These are phyloP conservation scores for Pyricularia sp. DNA, from an alignment of 2,329 filamentous ascomycete genomes.

Conservation along the genomic window DNA sequence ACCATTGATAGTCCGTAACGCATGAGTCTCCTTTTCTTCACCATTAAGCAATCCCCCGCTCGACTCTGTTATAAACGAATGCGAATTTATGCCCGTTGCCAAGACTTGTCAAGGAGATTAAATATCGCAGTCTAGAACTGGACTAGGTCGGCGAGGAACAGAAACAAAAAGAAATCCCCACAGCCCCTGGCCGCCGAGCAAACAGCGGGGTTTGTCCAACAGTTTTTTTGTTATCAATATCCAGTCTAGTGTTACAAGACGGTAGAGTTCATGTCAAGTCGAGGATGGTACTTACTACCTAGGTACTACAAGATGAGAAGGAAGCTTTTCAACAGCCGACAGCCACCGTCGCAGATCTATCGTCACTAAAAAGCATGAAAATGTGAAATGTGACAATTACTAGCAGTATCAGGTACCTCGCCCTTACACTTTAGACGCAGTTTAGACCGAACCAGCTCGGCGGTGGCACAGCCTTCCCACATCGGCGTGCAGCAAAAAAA, in stretches of 20 bases:
- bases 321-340: too few species aligned
- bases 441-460: background rate
- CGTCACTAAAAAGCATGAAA: background rate
- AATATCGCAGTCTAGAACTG: background rate
- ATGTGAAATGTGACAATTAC: background rate
- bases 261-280: too few species aligned
- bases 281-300: too few species aligned
- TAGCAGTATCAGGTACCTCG: too few species aligned
- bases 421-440: too few species aligned
- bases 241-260: too few species aligned
- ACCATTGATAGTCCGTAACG: background rate
- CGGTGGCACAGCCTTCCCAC: background rate
- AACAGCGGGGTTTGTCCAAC: background rate
- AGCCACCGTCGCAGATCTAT: background rate
- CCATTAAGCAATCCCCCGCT: background rate
- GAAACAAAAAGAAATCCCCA: background rate
- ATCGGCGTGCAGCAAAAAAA: background rate
- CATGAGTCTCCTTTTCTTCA: background rate
- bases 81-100: background rate
- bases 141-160: too few species aligned
- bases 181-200: background rate
- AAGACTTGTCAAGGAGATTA: background rate
- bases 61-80: background rate
- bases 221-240: background rate
- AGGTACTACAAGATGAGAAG: too few species aligned